Percentiles rank a stretch among this genome's conserved stretches.
phyloP scores from a whole-genome alignment of 441 rosid species.

The Mallotus japonicus region DNA sequence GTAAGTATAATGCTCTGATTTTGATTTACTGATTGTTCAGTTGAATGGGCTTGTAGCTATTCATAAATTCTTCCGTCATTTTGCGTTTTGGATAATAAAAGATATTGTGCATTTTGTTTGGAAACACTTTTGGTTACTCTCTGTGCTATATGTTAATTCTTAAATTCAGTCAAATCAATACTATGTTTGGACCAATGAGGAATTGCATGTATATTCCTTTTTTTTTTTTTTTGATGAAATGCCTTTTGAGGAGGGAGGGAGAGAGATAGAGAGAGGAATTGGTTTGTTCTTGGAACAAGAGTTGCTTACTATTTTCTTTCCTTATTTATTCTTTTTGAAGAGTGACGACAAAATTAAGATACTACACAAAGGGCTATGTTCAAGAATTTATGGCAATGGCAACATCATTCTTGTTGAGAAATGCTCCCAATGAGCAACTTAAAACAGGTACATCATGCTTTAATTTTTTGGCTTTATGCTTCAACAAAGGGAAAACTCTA shows the following conservation, averaged over 20 bases:
- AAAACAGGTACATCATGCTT: slow-evolving; percentile 47
- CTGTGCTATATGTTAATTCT: too few species aligned
- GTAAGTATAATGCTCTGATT: slow-evolving; percentile 38
- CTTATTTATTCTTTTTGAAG: slow-evolving; percentile 38
- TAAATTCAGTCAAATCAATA: too few species aligned
- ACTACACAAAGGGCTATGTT: slow-evolving; percentile 62
- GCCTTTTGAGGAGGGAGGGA: too few species aligned
- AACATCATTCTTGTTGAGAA: slow-evolving; percentile 87
- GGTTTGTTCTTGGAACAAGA: not conserved
- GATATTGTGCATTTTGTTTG: too few species aligned
- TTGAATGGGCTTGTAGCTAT: too few species aligned
- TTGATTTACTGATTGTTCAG: not conserved
- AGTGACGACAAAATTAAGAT: slow-evolving; percentile 64
- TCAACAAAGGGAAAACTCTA: not conserved
- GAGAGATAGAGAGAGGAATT: not conserved
- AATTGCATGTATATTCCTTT: not conserved
- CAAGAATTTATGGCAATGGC: slow-evolving; percentile 77
- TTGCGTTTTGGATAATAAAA: too few species aligned
- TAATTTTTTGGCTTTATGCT: not conserved
- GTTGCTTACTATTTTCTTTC: not conserved
- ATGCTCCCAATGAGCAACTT: slow-evolving; percentile 56
- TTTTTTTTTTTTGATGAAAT: too few species aligned
- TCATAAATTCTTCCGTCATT: too few species aligned
- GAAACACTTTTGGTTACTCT: too few species aligned
- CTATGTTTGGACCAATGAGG: too few species aligned